phyloP scores from a whole-genome alignment of 2,329 filamentous ascomycete genomes.

The Botryotinia calthae region DNA sequence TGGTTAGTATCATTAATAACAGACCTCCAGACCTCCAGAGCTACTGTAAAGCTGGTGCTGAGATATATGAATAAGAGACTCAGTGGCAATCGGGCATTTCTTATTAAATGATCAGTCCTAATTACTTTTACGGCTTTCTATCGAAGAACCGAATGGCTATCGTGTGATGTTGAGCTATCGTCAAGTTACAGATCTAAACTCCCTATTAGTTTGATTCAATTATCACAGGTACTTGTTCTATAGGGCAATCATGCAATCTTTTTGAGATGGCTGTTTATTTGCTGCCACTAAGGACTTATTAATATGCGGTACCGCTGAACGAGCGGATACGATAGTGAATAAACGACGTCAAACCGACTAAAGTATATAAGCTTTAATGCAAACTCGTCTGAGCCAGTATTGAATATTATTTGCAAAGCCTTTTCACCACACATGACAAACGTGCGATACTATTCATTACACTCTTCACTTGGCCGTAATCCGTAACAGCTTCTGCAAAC shows the following conservation, averaged over 20 bases:
- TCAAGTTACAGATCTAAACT: background rate
- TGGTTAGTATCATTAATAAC: background rate
- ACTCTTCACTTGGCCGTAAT: too few species aligned
- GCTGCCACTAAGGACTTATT: background rate
- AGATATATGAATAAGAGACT: background rate
- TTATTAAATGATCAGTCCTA: rapidly evolving
- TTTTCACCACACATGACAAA: too few species aligned
- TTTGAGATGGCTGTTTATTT: background rate
- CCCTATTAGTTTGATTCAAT: background rate
- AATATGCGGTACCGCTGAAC: background rate
- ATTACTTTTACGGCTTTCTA: background rate
- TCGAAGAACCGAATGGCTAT: background rate
- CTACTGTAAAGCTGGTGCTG: rapidly evolving
- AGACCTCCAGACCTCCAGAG: background rate
- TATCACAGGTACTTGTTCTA: background rate
- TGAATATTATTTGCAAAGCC: too few species aligned
- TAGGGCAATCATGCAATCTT: background rate
- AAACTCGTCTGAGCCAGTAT: too few species aligned
- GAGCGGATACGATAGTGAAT: background rate
- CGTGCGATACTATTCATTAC: too few species aligned
- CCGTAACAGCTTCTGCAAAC: too few species aligned
- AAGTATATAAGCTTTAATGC: background rate
- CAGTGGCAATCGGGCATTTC: background rate
- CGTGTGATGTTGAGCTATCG: background rate
- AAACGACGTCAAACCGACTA: background rate